Conservation (phyloP, 176 grass and related monocot species). For the Avena eriantha region DNA sequence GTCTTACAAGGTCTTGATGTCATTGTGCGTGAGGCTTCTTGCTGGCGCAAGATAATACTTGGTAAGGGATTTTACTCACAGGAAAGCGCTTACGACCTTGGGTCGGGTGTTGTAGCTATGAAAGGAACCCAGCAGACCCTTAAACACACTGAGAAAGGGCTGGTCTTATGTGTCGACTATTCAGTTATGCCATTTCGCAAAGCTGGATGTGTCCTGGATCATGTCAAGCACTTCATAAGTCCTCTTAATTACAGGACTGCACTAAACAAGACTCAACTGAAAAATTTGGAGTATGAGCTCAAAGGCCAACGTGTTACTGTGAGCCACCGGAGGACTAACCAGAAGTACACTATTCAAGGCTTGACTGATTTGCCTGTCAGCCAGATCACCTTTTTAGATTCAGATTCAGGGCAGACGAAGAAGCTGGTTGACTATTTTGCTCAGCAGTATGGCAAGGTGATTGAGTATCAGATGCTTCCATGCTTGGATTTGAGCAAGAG, state of each 20-base stretch:
- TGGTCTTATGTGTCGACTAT: slow-evolving; percentile 57
- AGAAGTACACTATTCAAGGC: slow-evolving; percentile 52
- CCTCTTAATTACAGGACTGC: slow-evolving; percentile 4
- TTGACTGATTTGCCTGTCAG: slow-evolving; percentile 44
- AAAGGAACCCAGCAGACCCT: slow-evolving; percentile 58
- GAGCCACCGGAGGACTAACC: slow-evolving; percentile 51
- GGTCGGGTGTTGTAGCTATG: slow-evolving; percentile 43
- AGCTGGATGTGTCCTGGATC: slow-evolving; percentile 42
- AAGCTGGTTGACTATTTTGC: slow-evolving; percentile 51
- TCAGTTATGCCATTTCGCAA: slow-evolving; percentile 57
- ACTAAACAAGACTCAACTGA: neutral
- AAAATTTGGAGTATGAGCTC: slow-evolving; percentile 26
- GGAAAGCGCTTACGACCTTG: neutral
- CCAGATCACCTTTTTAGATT: slow-evolving; percentile 53
- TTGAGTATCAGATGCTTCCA: slow-evolving; percentile 53
- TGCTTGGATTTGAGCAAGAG: slow-evolving; percentile 68
- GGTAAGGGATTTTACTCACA: slow-evolving; percentile 57
- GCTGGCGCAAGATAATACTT: slow-evolving; percentile 46
- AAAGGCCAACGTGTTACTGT: slow-evolving; percentile 55
- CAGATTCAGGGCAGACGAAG: slow-evolving; percentile 45
- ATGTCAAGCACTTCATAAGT: neutral
- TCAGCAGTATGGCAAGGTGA: slow-evolving; percentile 36
- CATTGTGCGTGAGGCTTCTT: slow-evolving; percentile 57
- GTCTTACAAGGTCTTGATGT: slow-evolving; percentile 65
- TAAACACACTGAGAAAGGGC: slow-evolving; percentile 46